These are phyloP conservation scores for Alternaria arbusti DNA, from an alignment of 2,329 filamentous ascomycete species.

Conservation along the genomic window DNA sequence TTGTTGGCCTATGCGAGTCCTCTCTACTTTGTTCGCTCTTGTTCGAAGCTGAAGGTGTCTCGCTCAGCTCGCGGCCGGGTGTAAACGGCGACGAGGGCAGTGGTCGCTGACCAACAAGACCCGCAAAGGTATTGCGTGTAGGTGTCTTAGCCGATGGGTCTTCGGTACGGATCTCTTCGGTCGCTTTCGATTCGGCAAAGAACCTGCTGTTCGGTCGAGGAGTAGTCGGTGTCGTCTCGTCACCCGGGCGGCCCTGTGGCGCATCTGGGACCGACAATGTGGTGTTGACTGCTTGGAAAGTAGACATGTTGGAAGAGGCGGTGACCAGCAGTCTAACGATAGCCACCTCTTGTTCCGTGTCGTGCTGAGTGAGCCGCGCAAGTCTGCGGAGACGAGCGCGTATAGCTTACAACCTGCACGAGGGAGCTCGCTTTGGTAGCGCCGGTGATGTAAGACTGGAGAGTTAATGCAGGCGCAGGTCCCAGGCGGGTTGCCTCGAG, in stretches of 20 bases:
- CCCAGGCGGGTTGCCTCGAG: constrained; percentile 3
- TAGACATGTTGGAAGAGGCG: constrained; percentile 54
- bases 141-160: constrained; percentile 64
- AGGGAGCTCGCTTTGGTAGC: constrained; percentile 2
- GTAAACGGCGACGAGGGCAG: constrained; percentile 52
- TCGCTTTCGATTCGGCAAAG: constrained; percentile 47
- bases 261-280: constrained; percentile 54
- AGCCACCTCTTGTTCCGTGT: constrained; percentile 7
- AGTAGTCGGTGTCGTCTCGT: constrained; percentile 64
- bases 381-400: constrained; percentile 10
- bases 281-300: constrained; percentile 68
- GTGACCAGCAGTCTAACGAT: neutral
- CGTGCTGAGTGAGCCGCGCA: constrained; percentile 15
- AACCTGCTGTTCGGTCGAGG: constrained; percentile 55
- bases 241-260: constrained; percentile 54
- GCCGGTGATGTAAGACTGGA: constrained; percentile 4
- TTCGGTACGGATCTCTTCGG: constrained; percentile 46
- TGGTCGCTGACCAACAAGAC: constrained; percentile 55
- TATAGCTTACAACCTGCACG: constrained; percentile 5
- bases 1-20: constrained; percentile 66
- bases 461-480: constrained; percentile 10
- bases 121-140: constrained; percentile 62
- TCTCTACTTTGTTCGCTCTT: constrained; percentile 57
- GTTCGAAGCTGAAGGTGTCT: constrained; percentile 42
- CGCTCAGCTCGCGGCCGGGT: constrained; percentile 55